Percentiles rank a stretch among this genome's conserved stretches.
Conservation (phyloP, 1,284 basidiomycete species). For the Volvariella volvacea region DNA sequence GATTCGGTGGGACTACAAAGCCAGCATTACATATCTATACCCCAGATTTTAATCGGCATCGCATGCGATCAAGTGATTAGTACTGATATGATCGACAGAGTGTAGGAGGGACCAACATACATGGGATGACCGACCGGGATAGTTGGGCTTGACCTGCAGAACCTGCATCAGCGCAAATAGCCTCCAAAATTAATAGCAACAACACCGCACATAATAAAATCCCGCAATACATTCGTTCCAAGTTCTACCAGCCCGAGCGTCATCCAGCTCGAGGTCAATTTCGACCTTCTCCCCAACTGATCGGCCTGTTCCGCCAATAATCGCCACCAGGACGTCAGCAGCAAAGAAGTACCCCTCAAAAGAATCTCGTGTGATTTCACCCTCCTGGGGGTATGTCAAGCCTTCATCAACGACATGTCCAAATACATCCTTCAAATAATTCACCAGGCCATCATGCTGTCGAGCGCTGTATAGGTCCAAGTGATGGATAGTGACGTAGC, state of each 20-base stretch:
- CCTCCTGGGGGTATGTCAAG: slow-evolving; percentile 80
- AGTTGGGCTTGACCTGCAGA: slow-evolving; percentile 78
- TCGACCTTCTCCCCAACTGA: slow-evolving; percentile 9
- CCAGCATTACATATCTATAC: slow-evolving; percentile 82
- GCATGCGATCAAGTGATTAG: slow-evolving; percentile 1
- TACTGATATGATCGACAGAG: too few relatives aligned
- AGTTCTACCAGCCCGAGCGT: slow-evolving; percentile 36
- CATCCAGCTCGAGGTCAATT: slow-evolving; percentile 32
- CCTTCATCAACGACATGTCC: slow-evolving; percentile 73
- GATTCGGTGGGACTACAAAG: slow-evolving; percentile 72
- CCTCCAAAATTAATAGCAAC: neutral
- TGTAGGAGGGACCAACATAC: slow-evolving; percentile 51
- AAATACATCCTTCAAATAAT: slow-evolving; percentile 61
- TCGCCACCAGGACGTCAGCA: slow-evolving; percentile 69
- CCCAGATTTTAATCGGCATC: slow-evolving; percentile 1
- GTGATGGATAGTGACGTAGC: slow-evolving; percentile 55
- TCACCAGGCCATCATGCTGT: slow-evolving; percentile 41
- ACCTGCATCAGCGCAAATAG: too few relatives aligned
- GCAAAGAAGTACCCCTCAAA: slow-evolving; percentile 75
- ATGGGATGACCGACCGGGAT: slow-evolving; percentile 90
- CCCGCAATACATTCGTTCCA: slow-evolving; percentile 75
- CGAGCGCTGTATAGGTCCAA: slow-evolving; percentile 45
- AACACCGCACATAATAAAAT: slow-evolving; percentile 69
- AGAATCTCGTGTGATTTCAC: slow-evolving; percentile 39
- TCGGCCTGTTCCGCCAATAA: slow-evolving; percentile 32